Conservation (phyloP, 75 land plant genomes). For the Selaginella moellendorffii region DNA sequence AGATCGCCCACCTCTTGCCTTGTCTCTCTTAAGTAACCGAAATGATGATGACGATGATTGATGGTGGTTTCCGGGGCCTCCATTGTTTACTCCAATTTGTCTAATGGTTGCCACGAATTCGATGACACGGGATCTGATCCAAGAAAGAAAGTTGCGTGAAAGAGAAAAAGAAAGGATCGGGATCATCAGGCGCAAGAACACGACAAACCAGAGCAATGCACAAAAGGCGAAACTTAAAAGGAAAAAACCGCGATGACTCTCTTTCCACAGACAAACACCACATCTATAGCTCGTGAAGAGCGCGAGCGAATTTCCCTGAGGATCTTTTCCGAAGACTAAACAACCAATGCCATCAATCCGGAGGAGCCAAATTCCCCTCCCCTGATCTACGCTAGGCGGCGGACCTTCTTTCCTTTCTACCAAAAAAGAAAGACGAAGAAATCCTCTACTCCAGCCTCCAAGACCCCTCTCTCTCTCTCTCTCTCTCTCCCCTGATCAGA, state of each 20-base stretch:
- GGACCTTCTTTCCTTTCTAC: too few relatives aligned
- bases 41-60: neutral
- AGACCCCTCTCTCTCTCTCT: too few relatives aligned
- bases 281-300: neutral
- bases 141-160: too few relatives aligned
- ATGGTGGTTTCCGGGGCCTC: neutral
- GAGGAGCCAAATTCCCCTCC: slow-evolving; percentile 1
- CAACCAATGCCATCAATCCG: neutral
- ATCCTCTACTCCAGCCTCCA: neutral
- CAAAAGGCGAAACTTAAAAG: too few relatives aligned
- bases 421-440: neutral
- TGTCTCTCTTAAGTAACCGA: neutral
- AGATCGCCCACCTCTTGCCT: too few relatives aligned
- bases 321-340: neutral
- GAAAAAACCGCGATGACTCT: too few relatives aligned
- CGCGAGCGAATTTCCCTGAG: neutral
- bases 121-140: too few relatives aligned
- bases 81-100: neutral
- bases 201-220: too few relatives aligned
- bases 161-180: too few relatives aligned
- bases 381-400: neutral
- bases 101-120: too few relatives aligned
- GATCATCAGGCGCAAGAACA: too few relatives aligned
- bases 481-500: too few relatives aligned
- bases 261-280: neutral